Percentiles rank a stretch among this genome's conserved stretches.
phyloP scores from a whole-genome alignment of 2,329 filamentous ascomycete species.

The Emergomyces orientalis region DNA sequence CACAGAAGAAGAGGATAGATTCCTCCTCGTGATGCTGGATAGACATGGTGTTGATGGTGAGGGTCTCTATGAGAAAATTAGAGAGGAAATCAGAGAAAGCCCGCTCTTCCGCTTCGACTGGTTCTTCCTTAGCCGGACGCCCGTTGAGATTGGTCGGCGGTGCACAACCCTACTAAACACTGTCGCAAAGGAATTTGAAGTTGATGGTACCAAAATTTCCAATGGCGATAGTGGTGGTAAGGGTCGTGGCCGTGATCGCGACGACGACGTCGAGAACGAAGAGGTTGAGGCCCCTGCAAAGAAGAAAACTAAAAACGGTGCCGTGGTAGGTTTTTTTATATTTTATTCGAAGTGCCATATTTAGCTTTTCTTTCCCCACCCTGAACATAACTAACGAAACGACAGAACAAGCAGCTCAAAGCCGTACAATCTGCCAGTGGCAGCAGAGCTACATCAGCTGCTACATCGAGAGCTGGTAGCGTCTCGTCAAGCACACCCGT shows the following conservation, averaged over 20 bases:
- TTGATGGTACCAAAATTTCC: slow-evolving; percentile 37
- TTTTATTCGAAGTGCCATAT: background rate
- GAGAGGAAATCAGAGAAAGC: slow-evolving; percentile 92
- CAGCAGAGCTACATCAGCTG: slow-evolving; percentile 65
- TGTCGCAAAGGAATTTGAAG: slow-evolving; percentile 87
- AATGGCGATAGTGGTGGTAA: slow-evolving; percentile 56
- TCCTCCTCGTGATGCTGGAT: slow-evolving; percentile 86
- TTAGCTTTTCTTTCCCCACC: background rate
- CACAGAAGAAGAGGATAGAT: slow-evolving; percentile 94
- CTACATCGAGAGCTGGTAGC: slow-evolving; percentile 77
- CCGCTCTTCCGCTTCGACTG: slow-evolving; percentile 97
- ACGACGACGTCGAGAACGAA: slow-evolving; percentile 74
- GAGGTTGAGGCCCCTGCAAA: slow-evolving; percentile 75
- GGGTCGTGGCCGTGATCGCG: slow-evolving; percentile 47
- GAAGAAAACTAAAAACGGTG: slow-evolving; percentile 85
- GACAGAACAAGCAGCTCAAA: slow-evolving; percentile 85
- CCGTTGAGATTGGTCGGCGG: slow-evolving; percentile 80
- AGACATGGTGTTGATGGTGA: slow-evolving; percentile 87
- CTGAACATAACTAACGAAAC: background rate
- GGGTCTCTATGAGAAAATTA: slow-evolving; percentile 80
- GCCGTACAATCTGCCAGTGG: slow-evolving; percentile 63
- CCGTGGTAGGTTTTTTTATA: slow-evolving; percentile 58
- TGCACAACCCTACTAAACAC: slow-evolving; percentile 93
- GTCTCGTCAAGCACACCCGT: slow-evolving; percentile 60
- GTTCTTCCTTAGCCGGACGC: slow-evolving; percentile 95